Base-by-base conservation (phyloP, 345 rosid genomes). In the Kernera saxatilis region DNA sequence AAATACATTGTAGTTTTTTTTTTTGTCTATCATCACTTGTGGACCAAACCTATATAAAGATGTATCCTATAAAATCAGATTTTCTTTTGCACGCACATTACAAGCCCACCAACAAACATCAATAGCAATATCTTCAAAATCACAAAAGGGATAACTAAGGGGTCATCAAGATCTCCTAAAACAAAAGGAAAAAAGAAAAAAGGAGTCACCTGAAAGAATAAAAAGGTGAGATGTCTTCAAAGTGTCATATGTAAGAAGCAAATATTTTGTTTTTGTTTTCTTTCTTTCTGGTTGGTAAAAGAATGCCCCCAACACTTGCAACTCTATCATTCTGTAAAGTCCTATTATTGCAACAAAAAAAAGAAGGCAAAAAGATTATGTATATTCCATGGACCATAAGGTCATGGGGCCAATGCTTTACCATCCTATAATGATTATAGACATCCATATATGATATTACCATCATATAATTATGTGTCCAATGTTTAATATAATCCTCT, bases 71-170 rank as follows among this genome's bases (percentile, higher is more conserved):
- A 67, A 43, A 73, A 60, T 66, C 35, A 10, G 68, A 59, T 74
- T 50, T 67, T 51, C 41, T 59, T 41, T 60, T 61, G 67, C 63
- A 60, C 64, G 51, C 57, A 68, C 69, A 60, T 39, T 50, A 68
- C 11, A 75, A 41, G 15, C 49, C 70, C 75, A 75, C 70, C 79
- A 75, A 62, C 79, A 62, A 69, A 62, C 70, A 75, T 63, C 70
- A 69, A 55, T 48, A 44, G 36, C 59, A 44, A 36, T 61, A 69
- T 69, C 79, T 75, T 75, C 75, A 62, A n/a, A 69, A 69, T 61
- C 70, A 61, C 79, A 75, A 75, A 75, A 75, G 70, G 6, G 48
- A 64, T 62, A 53, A 60, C 26, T 1, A 53, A 62, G 74, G 73
- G 79, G 75, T 75, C 79, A 62, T 18, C 45, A 54, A 59, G 23